Conservation (phyloP, 805 yeast species). For the Candida khao-thaluensis region DNA sequence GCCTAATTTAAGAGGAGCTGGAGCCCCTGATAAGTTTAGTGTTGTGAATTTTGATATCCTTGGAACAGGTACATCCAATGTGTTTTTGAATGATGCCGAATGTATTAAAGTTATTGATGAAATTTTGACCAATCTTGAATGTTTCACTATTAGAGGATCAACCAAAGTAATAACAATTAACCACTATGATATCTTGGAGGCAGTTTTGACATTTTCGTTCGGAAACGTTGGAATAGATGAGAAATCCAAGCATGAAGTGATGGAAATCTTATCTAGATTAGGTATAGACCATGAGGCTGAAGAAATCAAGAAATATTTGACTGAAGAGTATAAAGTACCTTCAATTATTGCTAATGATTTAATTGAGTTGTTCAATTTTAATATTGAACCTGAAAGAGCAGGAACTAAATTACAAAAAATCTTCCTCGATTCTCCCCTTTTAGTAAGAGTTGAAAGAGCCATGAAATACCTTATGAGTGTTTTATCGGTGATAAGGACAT, state of each 20-base stretch:
- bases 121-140: constrained; percentile 62
- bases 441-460: constrained; percentile 60
- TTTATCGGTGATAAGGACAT: constrained; percentile 47
- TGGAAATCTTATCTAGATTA: constrained; percentile 70
- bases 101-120: constrained; percentile 81
- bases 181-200: constrained; percentile 76
- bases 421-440: constrained; percentile 71
- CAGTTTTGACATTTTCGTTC: constrained; percentile 63
- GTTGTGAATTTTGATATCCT: constrained; percentile 88
- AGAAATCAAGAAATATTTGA: constrained; percentile 46
- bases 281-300: constrained; percentile 67
- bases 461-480: constrained; percentile 63
- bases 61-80: constrained; percentile 40
- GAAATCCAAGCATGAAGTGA: constrained; percentile 60
- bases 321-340: constrained; percentile 67
- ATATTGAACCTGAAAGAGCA: constrained; percentile 65
- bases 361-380: constrained; percentile 70
- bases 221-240: constrained; percentile 73
- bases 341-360: constrained; percentile 81
- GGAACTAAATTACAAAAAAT: constrained; percentile 60
- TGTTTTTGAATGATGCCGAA: constrained; percentile 79
- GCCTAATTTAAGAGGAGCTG: constrained; percentile 51
- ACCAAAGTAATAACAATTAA: constrained; percentile 64
- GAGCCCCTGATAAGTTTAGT: constrained; percentile 73
- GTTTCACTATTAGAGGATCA: constrained; percentile 49